These are phyloP conservation scores for Hyaloscypha hepaticicola DNA, from an alignment of 495 filamentous ascomycete genomes.

Conservation along the genomic window DNA sequence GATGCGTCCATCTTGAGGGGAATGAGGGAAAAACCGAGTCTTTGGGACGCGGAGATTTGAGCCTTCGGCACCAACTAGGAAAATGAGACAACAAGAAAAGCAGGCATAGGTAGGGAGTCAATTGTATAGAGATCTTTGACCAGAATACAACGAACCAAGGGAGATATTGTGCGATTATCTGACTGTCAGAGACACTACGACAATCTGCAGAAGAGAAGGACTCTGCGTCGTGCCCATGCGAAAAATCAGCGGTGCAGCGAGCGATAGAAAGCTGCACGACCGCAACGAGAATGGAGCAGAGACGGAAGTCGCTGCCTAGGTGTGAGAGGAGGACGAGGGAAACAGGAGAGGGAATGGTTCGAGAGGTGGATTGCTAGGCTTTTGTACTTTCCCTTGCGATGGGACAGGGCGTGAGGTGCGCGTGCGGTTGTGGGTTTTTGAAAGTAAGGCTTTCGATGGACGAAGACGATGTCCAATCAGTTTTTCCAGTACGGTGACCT, in stretches of 20 bases:
- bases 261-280: conserved; percentile 18
- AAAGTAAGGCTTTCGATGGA: not conserved
- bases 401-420: conserved; percentile 1
- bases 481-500: not conserved
- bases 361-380: conserved; percentile 10
- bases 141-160: conserved; percentile 28
- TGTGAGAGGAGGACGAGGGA: conserved; percentile 11
- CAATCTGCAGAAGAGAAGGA: conserved; percentile 23
- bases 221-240: conserved; percentile 20
- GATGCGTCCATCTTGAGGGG: conserved; percentile 18
- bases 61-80: conserved; percentile 12
- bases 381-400: conserved; percentile 19
- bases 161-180: conserved; percentile 11
- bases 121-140: conserved; percentile 24
- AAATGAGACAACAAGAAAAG: conserved; percentile 25
- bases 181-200: conserved; percentile 18
- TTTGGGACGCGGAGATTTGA: not conserved
- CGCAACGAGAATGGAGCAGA: conserved; percentile 25
- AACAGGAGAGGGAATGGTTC: conserved; percentile 9
- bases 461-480: no score
- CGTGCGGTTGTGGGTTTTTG: conserved; percentile 1
- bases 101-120: conserved; percentile 5
- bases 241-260: conserved; percentile 17
- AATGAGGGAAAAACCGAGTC: not conserved
- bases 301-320: conserved; percentile 14